These are phyloP conservation scores for Suillus occidentalis DNA, from an alignment of 768 basidiomycete species.

Conservation along the genomic window DNA sequence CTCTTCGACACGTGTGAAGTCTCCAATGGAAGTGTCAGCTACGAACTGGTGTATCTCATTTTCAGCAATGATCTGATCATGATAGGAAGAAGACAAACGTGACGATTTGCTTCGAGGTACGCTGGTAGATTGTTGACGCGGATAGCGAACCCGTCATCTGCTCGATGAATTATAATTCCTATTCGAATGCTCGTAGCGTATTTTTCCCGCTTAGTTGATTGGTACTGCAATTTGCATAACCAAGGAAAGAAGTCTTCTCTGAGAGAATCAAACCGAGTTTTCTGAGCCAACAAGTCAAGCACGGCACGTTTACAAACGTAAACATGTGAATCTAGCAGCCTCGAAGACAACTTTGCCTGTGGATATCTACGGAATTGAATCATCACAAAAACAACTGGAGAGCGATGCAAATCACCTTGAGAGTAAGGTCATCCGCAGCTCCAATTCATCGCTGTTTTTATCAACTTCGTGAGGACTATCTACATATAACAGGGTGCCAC, in stretches of 20 bases:
- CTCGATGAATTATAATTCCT: slow-evolving; percentile 60
- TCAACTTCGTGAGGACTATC: slow-evolving; percentile 72
- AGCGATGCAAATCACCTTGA: slow-evolving; percentile 46
- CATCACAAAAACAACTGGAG: background rate
- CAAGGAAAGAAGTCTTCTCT: slow-evolving; percentile 91
- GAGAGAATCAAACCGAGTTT: slow-evolving; percentile 74
- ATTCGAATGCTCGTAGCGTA: slow-evolving; percentile 65
- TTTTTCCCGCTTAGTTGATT: slow-evolving; percentile 54
- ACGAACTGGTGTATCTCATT: slow-evolving; percentile 41
- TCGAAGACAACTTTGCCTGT: slow-evolving; percentile 62
- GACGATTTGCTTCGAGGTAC: slow-evolving; percentile 80
- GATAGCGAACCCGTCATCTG: slow-evolving; percentile 54
- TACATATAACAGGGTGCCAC: slow-evolving; percentile 68
- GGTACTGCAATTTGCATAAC: slow-evolving; percentile 86
- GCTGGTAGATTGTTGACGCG: slow-evolving; percentile 76
- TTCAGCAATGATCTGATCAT: slow-evolving; percentile 11
- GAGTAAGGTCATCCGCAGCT: slow-evolving; percentile 74
- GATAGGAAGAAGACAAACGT: slow-evolving; percentile 44
- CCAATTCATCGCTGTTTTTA: slow-evolving; percentile 66
- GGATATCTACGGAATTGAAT: slow-evolving; percentile 55
- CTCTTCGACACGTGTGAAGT: slow-evolving; percentile 81
- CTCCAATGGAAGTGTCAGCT: slow-evolving; percentile 58
- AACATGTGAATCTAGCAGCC: slow-evolving; percentile 83
- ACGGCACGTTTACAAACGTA: slow-evolving; percentile 82
- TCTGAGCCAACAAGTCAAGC: slow-evolving; percentile 68